Evolutionary conservation across 2,329 filamentous ascomycete genomes (phyloP).

Genomic region (Didymosphaeria variabile): DNA sequence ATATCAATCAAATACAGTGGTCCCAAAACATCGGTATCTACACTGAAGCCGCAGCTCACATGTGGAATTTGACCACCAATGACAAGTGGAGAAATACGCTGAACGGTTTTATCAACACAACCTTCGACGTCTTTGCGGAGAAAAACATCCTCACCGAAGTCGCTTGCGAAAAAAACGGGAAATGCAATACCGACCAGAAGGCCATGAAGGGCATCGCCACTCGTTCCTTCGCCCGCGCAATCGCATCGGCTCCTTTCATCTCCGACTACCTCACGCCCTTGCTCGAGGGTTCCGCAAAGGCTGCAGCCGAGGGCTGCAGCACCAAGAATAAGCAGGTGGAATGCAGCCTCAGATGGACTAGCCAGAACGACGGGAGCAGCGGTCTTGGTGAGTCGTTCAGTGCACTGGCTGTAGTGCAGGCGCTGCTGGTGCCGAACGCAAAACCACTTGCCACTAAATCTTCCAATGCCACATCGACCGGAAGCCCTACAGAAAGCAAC

Average conservation of each 20-base stretch:
- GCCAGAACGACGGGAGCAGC: slow-evolving; percentile 14
- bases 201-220: slow-evolving; percentile 65
- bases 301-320: slow-evolving; percentile 28
- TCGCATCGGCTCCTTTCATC: slow-evolving; percentile 28
- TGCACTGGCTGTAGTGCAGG: slow-evolving; percentile 37
- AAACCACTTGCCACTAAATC: slow-evolving; percentile 13
- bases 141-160: slow-evolving; percentile 70
- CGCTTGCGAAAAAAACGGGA: slow-evolving; percentile 67
- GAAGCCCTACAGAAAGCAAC: neutral
- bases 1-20: slow-evolving; percentile 60
- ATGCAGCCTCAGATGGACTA: slow-evolving; percentile 28
- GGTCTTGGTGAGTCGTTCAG: slow-evolving; percentile 30
- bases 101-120: slow-evolving; percentile 37
- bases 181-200: slow-evolving; percentile 70
- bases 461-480: slow-evolving; percentile 3
- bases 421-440: slow-evolving; percentile 29
- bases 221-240: slow-evolving; percentile 35
- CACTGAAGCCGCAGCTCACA: slow-evolving; percentile 63
- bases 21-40: slow-evolving; percentile 60
- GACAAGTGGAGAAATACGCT: slow-evolving; percentile 34
- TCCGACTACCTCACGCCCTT: slow-evolving; percentile 25
- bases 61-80: slow-evolving; percentile 51
- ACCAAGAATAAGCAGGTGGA: slow-evolving; percentile 15
- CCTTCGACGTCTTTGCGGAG: slow-evolving; percentile 48
- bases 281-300: slow-evolving; percentile 33